A percentile compares a stretch with the other conserved stretches of the same genome.
These are phyloP conservation scores for Ophiobolus disseminans DNA, from an alignment of 2,329 filamentous ascomycete genomes.

Conservation along the genomic window DNA sequence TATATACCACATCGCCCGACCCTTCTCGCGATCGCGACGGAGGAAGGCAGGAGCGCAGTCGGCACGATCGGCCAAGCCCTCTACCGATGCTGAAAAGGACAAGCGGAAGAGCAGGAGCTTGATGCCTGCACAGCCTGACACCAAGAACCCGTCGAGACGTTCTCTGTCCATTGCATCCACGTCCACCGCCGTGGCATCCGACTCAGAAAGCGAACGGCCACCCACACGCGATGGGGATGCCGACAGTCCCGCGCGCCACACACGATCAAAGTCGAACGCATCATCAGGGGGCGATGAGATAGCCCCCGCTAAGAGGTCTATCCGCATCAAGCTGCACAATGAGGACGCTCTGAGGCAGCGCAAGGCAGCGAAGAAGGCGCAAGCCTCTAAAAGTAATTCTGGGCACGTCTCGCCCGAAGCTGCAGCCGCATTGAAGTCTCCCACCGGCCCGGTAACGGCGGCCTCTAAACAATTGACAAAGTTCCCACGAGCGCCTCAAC, in stretches of 20 bases:
- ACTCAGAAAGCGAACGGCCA: slow-evolving; percentile 68
- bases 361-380: slow-evolving; percentile 71
- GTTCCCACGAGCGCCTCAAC: slow-evolving; percentile 88
- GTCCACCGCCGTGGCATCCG: slow-evolving; percentile 70
- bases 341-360: slow-evolving; percentile 77
- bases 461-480: slow-evolving; percentile 72
- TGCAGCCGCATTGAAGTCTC: slow-evolving; percentile 84
- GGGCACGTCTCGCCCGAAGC: slow-evolving; percentile 50
- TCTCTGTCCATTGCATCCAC: slow-evolving; percentile 57
- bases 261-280: slow-evolving; percentile 66
- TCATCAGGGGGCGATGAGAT: slow-evolving; percentile 66
- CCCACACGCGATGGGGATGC: slow-evolving; percentile 35
- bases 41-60: slow-evolving; percentile 39
- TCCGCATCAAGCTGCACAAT: slow-evolving; percentile 87
- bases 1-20: slow-evolving; percentile 66
- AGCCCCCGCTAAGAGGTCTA: slow-evolving; percentile 75
- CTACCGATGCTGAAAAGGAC: slow-evolving; percentile 38
- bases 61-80: slow-evolving; percentile 32
- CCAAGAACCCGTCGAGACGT: slow-evolving; percentile 43
- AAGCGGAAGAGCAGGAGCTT: slow-evolving; percentile 40
- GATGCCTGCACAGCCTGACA: slow-evolving; percentile 29
- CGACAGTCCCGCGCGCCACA: slow-evolving; percentile 59
- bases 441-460: slow-evolving; percentile 75
- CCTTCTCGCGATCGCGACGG: slow-evolving; percentile 52
- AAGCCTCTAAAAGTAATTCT: slow-evolving; percentile 39